Percentiles rank a stretch among this genome's conserved stretches.
Evolutionary conservation across 163 green algal genomes (phyloP).

Genomic region (Coccomyxa subellipsoidea): DNA sequence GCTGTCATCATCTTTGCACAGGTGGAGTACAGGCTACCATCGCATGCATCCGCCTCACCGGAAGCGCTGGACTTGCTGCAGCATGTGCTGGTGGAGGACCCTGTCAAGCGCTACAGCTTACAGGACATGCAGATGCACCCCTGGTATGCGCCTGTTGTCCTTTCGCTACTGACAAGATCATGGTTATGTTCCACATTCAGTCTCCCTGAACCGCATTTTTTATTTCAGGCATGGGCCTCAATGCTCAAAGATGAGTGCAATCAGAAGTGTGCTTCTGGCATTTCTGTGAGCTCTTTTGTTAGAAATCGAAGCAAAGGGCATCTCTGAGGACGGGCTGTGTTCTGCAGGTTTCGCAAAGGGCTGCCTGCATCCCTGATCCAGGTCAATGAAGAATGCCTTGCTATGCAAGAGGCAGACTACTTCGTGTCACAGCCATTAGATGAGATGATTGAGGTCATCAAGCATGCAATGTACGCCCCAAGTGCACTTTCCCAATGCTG

Average conservation of each 20-base stretch:
- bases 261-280: too few species aligned
- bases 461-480: background rate
- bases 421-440: background rate
- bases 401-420: background rate
- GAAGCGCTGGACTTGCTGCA: background rate
- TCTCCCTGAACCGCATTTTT: too few species aligned
- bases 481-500: too few species aligned
- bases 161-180: too few species aligned
- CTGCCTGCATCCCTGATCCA: background rate
- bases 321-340: too few species aligned
- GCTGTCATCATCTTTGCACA: background rate
- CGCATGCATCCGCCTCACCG: background rate
- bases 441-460: background rate
- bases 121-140: slow-evolving; percentile 1
- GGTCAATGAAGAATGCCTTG: background rate
- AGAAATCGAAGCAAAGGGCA: too few species aligned
- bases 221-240: too few species aligned
- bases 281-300: too few species aligned
- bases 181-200: too few species aligned
- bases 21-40: background rate
- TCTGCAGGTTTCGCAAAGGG: background rate
- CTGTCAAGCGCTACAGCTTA: background rate
- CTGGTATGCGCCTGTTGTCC: background rate
- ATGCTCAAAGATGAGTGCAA: too few species aligned
- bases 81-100: background rate